phyloP scores from a whole-genome alignment of 768 basidiomycete species.

The Cyathus striatus region DNA sequence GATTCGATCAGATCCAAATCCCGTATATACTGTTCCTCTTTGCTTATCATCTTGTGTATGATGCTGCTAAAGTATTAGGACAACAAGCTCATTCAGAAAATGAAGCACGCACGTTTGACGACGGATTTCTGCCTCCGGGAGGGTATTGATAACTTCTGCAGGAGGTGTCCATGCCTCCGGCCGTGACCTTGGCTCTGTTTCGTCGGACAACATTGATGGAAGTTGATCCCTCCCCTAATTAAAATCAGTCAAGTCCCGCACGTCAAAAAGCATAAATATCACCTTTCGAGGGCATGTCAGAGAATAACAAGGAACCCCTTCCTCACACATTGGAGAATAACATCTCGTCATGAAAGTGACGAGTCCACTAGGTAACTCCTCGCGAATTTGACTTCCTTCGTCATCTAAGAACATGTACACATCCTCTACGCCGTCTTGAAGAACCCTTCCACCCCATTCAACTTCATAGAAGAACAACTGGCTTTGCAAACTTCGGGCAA shows the following conservation, averaged over 20 bases:
- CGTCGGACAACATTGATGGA: too few relatives aligned
- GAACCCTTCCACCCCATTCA: slow-evolving; percentile 82
- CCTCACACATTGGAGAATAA: slow-evolving; percentile 81
- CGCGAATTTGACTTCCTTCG: slow-evolving; percentile 59
- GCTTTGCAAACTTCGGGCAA: slow-evolving; percentile 85
- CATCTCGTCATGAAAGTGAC: slow-evolving; percentile 85
- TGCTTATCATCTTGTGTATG: slow-evolving; percentile 85
- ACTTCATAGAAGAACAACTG: slow-evolving; percentile 97
- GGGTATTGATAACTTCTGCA: slow-evolving; percentile 28
- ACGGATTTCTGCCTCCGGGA: slow-evolving; percentile 75
- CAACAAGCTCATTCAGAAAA: slow-evolving; percentile 1
- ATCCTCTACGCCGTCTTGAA: slow-evolving; percentile 89
- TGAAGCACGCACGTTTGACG: slow-evolving; percentile 58
- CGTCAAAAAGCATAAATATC: slow-evolving; percentile 2
- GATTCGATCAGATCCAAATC: slow-evolving; percentile 83
- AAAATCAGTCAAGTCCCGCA: too few relatives aligned
- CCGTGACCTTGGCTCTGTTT: slow-evolving; percentile 37
- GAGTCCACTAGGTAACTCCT: slow-evolving; percentile 81
- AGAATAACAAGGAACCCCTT: slow-evolving; percentile 76
- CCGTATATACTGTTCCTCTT: slow-evolving; percentile 85
- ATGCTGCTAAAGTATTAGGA: slow-evolving; percentile 31
- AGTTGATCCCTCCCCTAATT: too few relatives aligned
- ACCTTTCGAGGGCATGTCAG: slow-evolving; percentile 76
- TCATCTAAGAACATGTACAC: slow-evolving; percentile 95
- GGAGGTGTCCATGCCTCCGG: slow-evolving; percentile 46